Evolutionary conservation across 495 filamentous ascomycete species (phyloP).

Genomic region (Beverwykella pulmonaria): DNA sequence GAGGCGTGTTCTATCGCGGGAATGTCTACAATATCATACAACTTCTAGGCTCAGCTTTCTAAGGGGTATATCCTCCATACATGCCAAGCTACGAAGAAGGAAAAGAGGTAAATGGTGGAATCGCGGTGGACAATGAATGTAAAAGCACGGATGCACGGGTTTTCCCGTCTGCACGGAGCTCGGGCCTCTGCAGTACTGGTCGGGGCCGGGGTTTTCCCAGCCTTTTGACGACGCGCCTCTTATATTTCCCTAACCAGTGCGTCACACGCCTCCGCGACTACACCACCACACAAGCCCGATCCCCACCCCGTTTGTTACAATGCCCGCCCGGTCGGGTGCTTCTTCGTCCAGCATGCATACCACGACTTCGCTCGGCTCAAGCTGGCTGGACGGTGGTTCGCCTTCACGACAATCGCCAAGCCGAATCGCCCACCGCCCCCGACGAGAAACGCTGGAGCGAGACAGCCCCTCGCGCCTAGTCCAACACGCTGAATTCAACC

Average conservation of each 20-base stretch:
- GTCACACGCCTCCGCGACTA: neutral
- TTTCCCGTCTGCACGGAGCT: neutral
- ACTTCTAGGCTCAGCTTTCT: too few species aligned
- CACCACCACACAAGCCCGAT: neutral
- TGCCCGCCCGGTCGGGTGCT: slow-evolving; percentile 18
- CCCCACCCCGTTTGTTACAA: neutral
- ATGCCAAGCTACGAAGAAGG: too few species aligned
- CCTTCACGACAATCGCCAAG: slow-evolving; percentile 20
- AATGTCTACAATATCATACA: too few species aligned
- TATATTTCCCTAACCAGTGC: neutral
- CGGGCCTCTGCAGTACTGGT: neutral
- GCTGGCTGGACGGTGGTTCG: slow-evolving; percentile 14
- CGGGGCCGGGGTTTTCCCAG: neutral
- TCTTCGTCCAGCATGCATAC: slow-evolving; percentile 27
- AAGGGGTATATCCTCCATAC: too few species aligned
- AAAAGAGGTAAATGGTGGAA: too few species aligned
- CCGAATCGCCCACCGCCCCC: slow-evolving; percentile 12
- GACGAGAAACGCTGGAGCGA: neutral
- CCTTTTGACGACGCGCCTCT: neutral
- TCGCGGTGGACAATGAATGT: too few species aligned
- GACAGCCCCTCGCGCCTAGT: slow-evolving; percentile 20
- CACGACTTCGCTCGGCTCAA: slow-evolving; percentile 14
- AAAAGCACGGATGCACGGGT: neutral
- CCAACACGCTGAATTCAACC: slow-evolving; percentile 34
- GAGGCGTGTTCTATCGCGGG: too few species aligned